Evolutionary conservation across 1,284 basidiomycete genomes (phyloP).

Genomic region (Papiliotrema terrestris): DNA sequence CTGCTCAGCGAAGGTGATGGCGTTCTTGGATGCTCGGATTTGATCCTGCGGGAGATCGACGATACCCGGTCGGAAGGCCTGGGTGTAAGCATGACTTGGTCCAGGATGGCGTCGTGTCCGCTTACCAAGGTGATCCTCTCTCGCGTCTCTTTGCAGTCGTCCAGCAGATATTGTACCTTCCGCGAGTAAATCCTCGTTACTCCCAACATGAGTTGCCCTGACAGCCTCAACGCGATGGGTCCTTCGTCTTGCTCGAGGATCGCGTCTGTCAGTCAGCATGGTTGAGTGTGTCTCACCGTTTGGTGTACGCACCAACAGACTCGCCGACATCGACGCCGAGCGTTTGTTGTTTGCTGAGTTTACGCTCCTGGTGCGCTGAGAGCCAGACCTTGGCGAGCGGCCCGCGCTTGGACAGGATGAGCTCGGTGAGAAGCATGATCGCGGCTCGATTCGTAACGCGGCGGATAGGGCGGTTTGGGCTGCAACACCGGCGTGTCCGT

Average conservation of each 20-base stretch:
- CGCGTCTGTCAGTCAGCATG: slow-evolving; percentile 57
- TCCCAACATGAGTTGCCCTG: slow-evolving; percentile 90
- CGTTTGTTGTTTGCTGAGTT: slow-evolving; percentile 92
- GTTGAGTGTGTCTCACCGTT: not conserved
- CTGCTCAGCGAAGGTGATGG: slow-evolving; percentile 43
- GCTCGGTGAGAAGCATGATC: slow-evolving; percentile 80
- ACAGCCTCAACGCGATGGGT: slow-evolving; percentile 85
- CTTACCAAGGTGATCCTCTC: slow-evolving; percentile 89
- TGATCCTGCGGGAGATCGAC: slow-evolving; percentile 95
- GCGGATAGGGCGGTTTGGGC: not conserved
- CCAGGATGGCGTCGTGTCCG: slow-evolving; percentile 2
- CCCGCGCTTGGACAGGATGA: slow-evolving; percentile 86
- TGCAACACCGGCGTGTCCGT: too few relatives aligned
- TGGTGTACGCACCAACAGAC: slow-evolving; percentile 68
- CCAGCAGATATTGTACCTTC: slow-evolving; percentile 94
- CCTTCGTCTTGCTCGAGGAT: slow-evolving; percentile 76
- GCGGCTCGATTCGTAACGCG: not conserved
- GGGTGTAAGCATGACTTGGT: not conserved
- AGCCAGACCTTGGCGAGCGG: slow-evolving; percentile 97
- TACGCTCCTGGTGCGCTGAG: slow-evolving; percentile 96
- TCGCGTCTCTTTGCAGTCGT: slow-evolving; percentile 95
- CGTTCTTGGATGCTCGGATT: slow-evolving; percentile 76
- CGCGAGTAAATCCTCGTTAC: slow-evolving; percentile 96
- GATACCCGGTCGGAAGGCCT: slow-evolving; percentile 88
- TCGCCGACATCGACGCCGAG: slow-evolving; percentile 91